Evolutionary conservation across 179 eudicot species (phyloP).

Genomic region (Spergularia azorica): DNA sequence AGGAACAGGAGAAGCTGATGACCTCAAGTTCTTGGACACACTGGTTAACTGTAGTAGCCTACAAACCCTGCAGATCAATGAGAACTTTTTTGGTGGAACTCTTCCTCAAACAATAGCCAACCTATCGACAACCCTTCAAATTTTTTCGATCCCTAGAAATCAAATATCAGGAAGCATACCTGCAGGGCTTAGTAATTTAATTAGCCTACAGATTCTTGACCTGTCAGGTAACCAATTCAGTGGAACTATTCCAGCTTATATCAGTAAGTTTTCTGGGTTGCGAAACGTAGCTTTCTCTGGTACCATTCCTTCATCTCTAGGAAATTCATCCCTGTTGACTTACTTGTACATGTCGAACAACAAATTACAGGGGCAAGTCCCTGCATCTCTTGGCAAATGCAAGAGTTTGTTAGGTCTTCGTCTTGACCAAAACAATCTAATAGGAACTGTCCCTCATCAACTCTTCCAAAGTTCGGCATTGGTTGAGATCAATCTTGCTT

Average conservation of each 20-base stretch:
- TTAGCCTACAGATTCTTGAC: neutral
- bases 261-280: slow-evolving; percentile 17
- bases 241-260: slow-evolving; percentile 17
- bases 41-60: slow-evolving; percentile 31
- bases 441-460: slow-evolving; percentile 19
- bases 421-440: slow-evolving; percentile 7
- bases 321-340: slow-evolving; percentile 9
- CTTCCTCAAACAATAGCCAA: slow-evolving; percentile 27
- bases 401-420: neutral
- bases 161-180: slow-evolving; percentile 28
- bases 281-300: neutral
- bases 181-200: slow-evolving; percentile 9
- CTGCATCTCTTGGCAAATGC: slow-evolving; percentile 25
- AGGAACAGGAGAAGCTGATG: slow-evolving; percentile 17
- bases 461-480: neutral
- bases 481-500: too few relatives aligned
- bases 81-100: slow-evolving; percentile 9
- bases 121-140: slow-evolving; percentile 21
- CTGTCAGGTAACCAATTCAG: neutral
- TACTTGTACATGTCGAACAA: neutral
- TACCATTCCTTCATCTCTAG: slow-evolving; percentile 15
- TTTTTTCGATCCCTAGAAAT: neutral
- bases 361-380: slow-evolving; percentile 16
- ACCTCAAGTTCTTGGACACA: slow-evolving; percentile 27
- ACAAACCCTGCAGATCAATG: neutral